A percentile compares a stretch with the other conserved stretches of the same genome.
Evolutionary conservation across 2,329 filamentous ascomycete species (phyloP).

Genomic region (Trematosphaeria pertusa): DNA sequence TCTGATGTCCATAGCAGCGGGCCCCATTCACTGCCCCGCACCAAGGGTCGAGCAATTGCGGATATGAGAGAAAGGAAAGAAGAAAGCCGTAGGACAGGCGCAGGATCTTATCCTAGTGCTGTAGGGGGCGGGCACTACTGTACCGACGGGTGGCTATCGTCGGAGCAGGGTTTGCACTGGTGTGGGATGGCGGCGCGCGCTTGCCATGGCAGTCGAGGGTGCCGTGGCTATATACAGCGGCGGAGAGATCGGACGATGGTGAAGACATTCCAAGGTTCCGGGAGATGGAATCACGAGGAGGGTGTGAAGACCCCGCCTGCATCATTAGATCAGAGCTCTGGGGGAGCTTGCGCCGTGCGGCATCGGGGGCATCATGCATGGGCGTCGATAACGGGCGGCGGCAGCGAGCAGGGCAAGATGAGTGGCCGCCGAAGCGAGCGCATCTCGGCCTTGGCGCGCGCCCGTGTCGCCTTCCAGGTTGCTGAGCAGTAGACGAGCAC

Average conservation of each 20-base stretch:
- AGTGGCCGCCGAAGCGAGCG: constrained; percentile 10
- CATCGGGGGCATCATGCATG: constrained; percentile 7
- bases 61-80: constrained; percentile 14
- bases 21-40: not conserved
- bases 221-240: constrained; percentile 2
- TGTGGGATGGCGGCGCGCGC: not conserved
- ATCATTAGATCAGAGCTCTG: constrained; percentile 13
- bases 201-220: constrained; percentile 11
- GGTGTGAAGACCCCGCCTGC: constrained; percentile 9
- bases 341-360: no score
- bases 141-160: constrained; percentile 35
- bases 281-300: constrained; percentile 20
- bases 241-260: constrained; percentile 12
- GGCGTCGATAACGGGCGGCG: constrained; percentile 7
- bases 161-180: constrained; percentile 29
- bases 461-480: no score
- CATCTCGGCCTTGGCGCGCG: no score
- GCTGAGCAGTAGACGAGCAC: not conserved
- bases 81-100: constrained; percentile 10
- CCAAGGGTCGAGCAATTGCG: constrained; percentile 2
- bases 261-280: not conserved
- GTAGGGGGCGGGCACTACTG: constrained; percentile 41
- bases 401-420: not conserved
- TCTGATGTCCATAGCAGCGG: constrained; percentile 43
- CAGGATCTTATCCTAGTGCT: no score